A percentile compares a stretch with the other conserved stretches of the same genome.
Conservation (phyloP, 176 grass and related monocot genomes). For the Carex scoparia region DNA sequence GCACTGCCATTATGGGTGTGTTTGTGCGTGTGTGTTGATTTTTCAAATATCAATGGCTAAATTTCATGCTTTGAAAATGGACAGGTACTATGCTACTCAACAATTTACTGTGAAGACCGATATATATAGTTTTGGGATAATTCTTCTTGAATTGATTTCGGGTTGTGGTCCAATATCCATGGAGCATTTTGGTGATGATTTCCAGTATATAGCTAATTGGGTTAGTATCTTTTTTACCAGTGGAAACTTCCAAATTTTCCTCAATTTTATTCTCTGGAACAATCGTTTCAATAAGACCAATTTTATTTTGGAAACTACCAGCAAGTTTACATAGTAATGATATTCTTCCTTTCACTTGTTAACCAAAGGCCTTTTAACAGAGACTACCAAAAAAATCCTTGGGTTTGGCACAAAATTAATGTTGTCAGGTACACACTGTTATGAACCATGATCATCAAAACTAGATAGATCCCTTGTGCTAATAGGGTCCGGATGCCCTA, state of each 20-base stretch:
- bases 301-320: neutral
- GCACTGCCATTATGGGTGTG: too few species aligned
- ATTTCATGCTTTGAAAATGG: constrained; percentile 5
- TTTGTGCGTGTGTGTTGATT: too few species aligned
- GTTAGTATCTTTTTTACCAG: constrained; percentile 31
- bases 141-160: constrained; percentile 81
- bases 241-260: neutral
- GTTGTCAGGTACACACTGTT: neutral
- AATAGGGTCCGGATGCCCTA: too few species aligned
- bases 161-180: constrained; percentile 74
- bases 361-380: neutral
- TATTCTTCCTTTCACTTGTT: neutral
- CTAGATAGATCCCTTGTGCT: neutral
- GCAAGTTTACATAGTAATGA: neutral
- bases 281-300: neutral
- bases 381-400: neutral
- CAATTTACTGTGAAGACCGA: constrained; percentile 86
- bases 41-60: neutral
- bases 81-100: constrained; percentile 80
- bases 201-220: constrained; percentile 72
- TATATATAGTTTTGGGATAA: constrained; percentile 81
- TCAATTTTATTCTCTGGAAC: neutral
- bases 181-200: constrained; percentile 66
- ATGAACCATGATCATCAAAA: neutral
- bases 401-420: neutral